Percentiles rank a stretch among this genome's conserved stretches.
Conservation (phyloP, 2,329 filamentous ascomycete species). For the Trichoderma simmonsii region DNA sequence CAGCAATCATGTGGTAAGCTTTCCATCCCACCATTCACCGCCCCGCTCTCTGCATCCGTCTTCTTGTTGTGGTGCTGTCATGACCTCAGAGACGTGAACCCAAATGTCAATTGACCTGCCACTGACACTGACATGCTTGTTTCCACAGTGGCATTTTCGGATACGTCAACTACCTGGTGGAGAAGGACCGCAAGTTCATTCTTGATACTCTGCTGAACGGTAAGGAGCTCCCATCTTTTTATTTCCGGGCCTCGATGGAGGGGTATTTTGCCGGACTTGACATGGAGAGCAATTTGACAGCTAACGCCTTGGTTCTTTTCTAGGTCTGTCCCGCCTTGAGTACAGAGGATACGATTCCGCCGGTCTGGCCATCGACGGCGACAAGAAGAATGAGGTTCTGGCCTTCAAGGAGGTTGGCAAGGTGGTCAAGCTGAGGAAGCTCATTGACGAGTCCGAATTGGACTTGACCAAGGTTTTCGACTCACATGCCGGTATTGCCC, state of each 20-base stretch:
- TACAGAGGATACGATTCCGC: constrained; percentile 99
- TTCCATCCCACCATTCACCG: constrained; percentile 20
- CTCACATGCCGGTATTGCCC: constrained; percentile 96
- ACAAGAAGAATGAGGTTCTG: constrained; percentile 97
- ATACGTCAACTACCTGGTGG: constrained; percentile 98
- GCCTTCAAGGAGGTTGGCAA: constrained; percentile 99
- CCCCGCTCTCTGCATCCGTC: constrained; percentile 11
- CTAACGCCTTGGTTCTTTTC: constrained; percentile 23
- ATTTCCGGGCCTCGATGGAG: neutral
- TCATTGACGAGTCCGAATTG: constrained; percentile 79
- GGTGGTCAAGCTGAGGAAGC: constrained; percentile 91
- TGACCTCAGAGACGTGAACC: neutral
- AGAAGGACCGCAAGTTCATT: constrained; percentile 97
- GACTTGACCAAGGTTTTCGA: constrained; percentile 93
- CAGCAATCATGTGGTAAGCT: constrained; percentile 27
- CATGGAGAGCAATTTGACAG: neutral
- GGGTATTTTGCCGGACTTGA: neutral
- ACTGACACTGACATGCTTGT: constrained; percentile 28
- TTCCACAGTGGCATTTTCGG: constrained; percentile 81
- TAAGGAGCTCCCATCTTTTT: constrained; percentile 42
- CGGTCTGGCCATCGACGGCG: constrained; percentile 89
- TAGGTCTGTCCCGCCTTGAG: constrained; percentile 91
- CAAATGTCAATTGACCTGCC: constrained; percentile 15
- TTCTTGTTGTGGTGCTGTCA: neutral
- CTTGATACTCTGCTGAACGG: constrained; percentile 95